Conservation (phyloP, 495 filamentous ascomycete genomes). For the Lindgomyces ingoldianus region DNA sequence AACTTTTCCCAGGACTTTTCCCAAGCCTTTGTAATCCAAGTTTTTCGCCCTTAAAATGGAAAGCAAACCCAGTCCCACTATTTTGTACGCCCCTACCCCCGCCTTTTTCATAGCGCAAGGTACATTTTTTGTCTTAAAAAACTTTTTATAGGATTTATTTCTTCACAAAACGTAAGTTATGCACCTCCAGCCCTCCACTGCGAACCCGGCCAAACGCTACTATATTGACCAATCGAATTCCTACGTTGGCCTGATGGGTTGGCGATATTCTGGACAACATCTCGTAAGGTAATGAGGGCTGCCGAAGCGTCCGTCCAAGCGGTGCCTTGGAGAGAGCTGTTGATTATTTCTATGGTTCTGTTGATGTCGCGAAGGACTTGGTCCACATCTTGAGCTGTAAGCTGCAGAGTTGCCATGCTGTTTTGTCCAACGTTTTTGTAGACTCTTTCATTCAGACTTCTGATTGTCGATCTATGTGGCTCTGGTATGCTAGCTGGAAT, state of each 20-base stretch:
- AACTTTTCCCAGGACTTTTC: too few relatives aligned
- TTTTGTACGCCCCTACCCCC: too few relatives aligned
- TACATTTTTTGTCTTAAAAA: too few relatives aligned
- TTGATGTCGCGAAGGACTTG: conserved; percentile 18
- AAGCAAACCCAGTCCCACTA: too few relatives aligned
- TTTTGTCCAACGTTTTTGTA: conserved; percentile 5
- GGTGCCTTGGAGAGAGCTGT: conserved; percentile 1
- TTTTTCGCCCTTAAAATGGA: too few relatives aligned
- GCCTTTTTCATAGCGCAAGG: too few relatives aligned
- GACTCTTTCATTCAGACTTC: conserved; percentile 9
- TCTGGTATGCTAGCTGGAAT: conserved; percentile 15
- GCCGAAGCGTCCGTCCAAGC: conserved; percentile 21
- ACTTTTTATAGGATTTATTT: too few relatives aligned
- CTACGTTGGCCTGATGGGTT: conserved; percentile 12
- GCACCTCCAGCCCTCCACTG: conserved; percentile 9
- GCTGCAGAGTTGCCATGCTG: background rate
- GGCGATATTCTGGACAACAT: conserved; percentile 24
- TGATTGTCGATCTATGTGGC: conserved; percentile 12
- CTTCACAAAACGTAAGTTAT: background rate
- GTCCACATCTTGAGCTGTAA: conserved; percentile 13
- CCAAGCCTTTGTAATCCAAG: too few relatives aligned
- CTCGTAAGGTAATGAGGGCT: conserved; percentile 17
- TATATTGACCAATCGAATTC: conserved; percentile 19
- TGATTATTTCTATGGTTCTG: conserved; percentile 10
- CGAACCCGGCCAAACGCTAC: conserved; percentile 22